Conservation (phyloP, 2,329 filamentous ascomycete species). For the Fusarium chlamydosporum region DNA sequence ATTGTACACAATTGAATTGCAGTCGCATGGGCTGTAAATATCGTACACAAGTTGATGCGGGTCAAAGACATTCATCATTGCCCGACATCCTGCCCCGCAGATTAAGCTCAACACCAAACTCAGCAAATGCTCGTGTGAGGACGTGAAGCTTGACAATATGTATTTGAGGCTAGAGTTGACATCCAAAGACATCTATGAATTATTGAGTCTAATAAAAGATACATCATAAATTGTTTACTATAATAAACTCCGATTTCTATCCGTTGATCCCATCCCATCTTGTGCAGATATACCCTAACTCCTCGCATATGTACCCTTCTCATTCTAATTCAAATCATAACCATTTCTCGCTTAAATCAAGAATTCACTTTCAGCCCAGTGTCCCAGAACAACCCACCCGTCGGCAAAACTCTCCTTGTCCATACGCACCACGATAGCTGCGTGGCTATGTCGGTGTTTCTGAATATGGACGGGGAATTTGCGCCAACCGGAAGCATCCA, state of each 20-base stretch:
- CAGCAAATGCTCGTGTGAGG: neutral
- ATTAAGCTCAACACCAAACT: neutral
- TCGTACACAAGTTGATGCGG: neutral
- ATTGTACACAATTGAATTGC: neutral
- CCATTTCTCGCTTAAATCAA: slow-evolving; percentile 45
- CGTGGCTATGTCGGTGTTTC: slow-evolving; percentile 84
- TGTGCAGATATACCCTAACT: slow-evolving; percentile 16
- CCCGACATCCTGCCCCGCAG: neutral
- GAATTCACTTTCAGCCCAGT: slow-evolving; percentile 86
- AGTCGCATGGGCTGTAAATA: neutral
- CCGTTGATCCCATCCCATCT: neutral
- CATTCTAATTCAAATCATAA: slow-evolving; percentile 2
- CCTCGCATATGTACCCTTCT: slow-evolving; percentile 22
- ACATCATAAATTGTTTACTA: neutral
- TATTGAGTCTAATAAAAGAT: neutral
- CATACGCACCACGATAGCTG: slow-evolving; percentile 87
- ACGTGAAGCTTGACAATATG: neutral
- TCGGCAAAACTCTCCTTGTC: slow-evolving; percentile 78
- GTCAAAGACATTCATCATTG: neutral
- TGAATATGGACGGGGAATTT: slow-evolving; percentile 82
- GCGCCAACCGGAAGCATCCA: slow-evolving; percentile 76
- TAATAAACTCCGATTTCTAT: slow-evolving; percentile 23
- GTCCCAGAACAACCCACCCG: slow-evolving; percentile 80
- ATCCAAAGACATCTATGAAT: too few relatives aligned
- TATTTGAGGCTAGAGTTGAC: too few relatives aligned